Percentiles rank a stretch among this genome's conserved stretches.
Conservation (phyloP, 208 protist genomes). For the Strigomonas galati region DNA sequence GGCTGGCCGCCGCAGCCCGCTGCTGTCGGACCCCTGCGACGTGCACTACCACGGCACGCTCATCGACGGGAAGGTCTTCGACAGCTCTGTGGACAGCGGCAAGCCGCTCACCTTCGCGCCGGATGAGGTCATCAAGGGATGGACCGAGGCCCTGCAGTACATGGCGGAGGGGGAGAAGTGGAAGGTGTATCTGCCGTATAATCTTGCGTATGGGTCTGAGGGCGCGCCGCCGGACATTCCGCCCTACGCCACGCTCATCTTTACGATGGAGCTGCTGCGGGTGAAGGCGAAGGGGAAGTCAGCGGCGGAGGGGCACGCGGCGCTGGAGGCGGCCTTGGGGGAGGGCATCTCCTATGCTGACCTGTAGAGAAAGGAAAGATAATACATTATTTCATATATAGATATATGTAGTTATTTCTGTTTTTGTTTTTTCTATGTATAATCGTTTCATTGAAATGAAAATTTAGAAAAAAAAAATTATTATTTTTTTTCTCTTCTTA, state of each 20-base stretch:
- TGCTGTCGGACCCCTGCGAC: conserved; percentile 44
- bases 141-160: conserved; percentile 84
- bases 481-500: not conserved
- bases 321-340: conserved; percentile 58
- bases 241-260: conserved; percentile 59
- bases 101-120: conserved; percentile 60
- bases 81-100: conserved; percentile 68
- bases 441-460: not conserved
- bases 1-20: conserved; percentile 31
- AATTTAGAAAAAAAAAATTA: not conserved
- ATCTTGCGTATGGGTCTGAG: conserved; percentile 67
- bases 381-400: too few relatives aligned
- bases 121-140: conserved; percentile 71
- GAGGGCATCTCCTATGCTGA: too few relatives aligned
- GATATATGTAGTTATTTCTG: not conserved
- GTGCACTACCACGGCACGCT: conserved; percentile 83
- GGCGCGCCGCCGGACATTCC: conserved; percentile 64
- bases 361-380: too few relatives aligned
- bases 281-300: conserved; percentile 58
- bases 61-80: conserved; percentile 70
- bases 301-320: conserved; percentile 34
- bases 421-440: not conserved
- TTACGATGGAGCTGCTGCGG: conserved; percentile 74
- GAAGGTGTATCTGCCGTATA: conserved; percentile 72
- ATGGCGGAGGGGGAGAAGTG: conserved; percentile 85